Conservation (phyloP, 1,284 basidiomycete genomes). For the Boletus smithii region DNA sequence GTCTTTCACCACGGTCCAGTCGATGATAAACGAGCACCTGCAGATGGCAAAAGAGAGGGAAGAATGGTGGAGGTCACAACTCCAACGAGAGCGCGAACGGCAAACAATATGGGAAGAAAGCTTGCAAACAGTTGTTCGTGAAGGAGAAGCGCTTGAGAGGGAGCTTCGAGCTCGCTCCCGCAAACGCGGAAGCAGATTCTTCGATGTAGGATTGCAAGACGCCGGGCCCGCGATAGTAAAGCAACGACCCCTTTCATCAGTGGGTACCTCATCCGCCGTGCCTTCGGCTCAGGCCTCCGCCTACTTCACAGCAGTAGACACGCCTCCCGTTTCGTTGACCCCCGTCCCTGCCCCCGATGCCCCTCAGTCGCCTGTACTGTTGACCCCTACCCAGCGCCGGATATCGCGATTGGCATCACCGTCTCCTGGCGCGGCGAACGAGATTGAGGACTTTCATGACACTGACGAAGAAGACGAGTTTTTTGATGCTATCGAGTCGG, state of each 20-base stretch:
- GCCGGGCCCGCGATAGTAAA: conserved; percentile 28
- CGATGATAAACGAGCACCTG: conserved; percentile 67
- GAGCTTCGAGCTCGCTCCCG: conserved; percentile 68
- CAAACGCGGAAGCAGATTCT: conserved; percentile 52
- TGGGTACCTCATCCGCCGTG: conserved; percentile 7
- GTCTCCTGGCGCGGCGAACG: conserved; percentile 17
- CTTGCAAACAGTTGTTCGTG: conserved; percentile 78
- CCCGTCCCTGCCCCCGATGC: conserved; percentile 4
- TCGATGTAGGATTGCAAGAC: conserved; percentile 34
- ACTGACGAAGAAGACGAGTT: conserved; percentile 96
- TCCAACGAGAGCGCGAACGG: conserved; percentile 69
- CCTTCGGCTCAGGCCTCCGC: conserved; percentile 20
- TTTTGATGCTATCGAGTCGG: conserved; percentile 93
- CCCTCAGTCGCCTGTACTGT: conserved; percentile 16
- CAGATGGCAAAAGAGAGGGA: conserved; percentile 81
- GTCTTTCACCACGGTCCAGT: conserved; percentile 57
- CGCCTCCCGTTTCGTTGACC: conserved; percentile 10
- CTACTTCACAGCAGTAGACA: conserved; percentile 23
- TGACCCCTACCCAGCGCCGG: conserved; percentile 32
- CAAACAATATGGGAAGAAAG: conserved; percentile 91
- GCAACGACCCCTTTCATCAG: conserved; percentile 24
- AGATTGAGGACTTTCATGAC: conserved; percentile 48
- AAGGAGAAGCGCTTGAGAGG: conserved; percentile 83
- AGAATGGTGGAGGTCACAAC: conserved; percentile 65
- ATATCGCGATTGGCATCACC: conserved; percentile 15